phyloP scores from a whole-genome alignment of 805 yeast species.

The Kodamaea kaohsiungensis region DNA sequence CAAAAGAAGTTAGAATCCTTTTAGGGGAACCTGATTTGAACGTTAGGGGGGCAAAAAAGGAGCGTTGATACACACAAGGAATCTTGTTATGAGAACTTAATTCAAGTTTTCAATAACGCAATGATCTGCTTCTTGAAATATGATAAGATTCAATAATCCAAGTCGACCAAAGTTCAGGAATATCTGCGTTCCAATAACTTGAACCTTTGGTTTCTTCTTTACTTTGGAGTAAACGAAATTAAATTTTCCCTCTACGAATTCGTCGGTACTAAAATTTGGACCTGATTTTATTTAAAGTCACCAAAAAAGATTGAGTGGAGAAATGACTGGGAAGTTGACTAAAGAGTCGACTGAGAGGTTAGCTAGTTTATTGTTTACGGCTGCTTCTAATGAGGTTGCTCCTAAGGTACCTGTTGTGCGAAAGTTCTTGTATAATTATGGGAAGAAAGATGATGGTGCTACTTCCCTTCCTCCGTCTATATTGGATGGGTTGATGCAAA shows the following conservation, averaged over 20 bases:
- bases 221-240: background rate
- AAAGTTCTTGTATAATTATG: conserved; percentile 23
- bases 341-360: conserved; percentile 26
- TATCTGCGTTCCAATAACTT: background rate
- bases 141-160: background rate
- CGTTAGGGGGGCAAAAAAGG: background rate
- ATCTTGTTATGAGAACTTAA: background rate
- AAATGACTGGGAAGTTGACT: conserved; percentile 10
- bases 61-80: background rate
- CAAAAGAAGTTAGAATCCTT: too few relatives aligned
- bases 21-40: too few relatives aligned
- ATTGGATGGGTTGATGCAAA: conserved; percentile 30
- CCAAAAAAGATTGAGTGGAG: background rate
- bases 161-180: background rate
- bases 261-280: background rate
- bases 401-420: conserved; percentile 29
- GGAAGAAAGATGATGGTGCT: background rate
- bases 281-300: background rate
- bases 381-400: conserved; percentile 29
- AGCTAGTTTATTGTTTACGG: conserved; percentile 30
- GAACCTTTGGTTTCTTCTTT: background rate
- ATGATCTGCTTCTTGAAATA: background rate
- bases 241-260: conserved; percentile 3
- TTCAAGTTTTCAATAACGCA: background rate
- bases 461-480: conserved; percentile 16